phyloP scores from a whole-genome alignment of 257 asterid species.

The Ligustrum vulgare region DNA sequence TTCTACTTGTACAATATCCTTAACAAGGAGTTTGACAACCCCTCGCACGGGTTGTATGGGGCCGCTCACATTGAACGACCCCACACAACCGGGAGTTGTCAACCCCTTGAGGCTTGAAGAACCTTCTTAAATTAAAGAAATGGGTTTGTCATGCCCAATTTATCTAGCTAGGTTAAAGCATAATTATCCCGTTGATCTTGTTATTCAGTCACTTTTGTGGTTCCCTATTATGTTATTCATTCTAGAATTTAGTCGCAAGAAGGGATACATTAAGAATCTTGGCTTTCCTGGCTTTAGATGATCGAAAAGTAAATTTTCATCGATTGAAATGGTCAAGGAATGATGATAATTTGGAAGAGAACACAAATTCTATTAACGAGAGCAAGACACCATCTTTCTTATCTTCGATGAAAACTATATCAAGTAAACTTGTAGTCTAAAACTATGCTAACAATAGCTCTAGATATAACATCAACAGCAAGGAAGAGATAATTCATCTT shows the following conservation, averaged over 20 bases:
- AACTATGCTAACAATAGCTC: slow-evolving; percentile 30
- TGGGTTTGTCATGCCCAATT: no score
- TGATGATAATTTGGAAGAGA: not conserved
- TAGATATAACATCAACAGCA: slow-evolving; percentile 32
- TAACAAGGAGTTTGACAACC: no score
- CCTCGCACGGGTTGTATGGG: no score
- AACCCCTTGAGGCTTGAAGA: no score
- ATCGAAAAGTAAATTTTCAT: no score
- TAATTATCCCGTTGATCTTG: no score
- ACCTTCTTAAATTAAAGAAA: no score
- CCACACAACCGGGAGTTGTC: no score
- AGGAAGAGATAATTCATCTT: slow-evolving; percentile 60
- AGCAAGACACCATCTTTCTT: slow-evolving; percentile 12
- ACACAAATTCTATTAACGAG: not conserved
- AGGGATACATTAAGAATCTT: not conserved
- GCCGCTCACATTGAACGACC: no score
- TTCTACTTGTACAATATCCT: no score
- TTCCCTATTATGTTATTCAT: slow-evolving; percentile 42
- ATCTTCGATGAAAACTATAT: slow-evolving; percentile 43
- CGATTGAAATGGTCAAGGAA: slow-evolving; percentile 10
- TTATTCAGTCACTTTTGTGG: slow-evolving; percentile 60
- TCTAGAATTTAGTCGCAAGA: slow-evolving; percentile 47
- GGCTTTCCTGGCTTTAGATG: no score
- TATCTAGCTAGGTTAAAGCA: no score
- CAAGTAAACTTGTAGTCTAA: slow-evolving; percentile 66